phyloP scores from a whole-genome alignment of 139 green algal genomes.

The Volvox reticuliferus region DNA sequence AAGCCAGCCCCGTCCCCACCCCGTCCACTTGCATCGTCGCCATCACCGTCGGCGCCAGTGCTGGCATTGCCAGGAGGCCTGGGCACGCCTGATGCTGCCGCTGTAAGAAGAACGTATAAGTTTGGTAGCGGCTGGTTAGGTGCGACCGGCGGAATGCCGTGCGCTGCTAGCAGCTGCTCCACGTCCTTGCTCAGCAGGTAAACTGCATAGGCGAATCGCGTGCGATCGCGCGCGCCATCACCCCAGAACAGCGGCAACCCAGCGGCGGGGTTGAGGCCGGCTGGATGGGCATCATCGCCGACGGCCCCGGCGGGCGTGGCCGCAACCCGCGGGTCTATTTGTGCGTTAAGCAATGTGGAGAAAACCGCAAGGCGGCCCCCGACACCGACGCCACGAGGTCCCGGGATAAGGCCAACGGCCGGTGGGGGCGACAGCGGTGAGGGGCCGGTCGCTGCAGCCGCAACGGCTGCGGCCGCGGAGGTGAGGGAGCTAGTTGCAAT shows the following conservation, averaged over 20 bases:
- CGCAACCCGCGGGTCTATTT: not conserved
- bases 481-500: not conserved
- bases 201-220: slow-evolving; percentile 78
- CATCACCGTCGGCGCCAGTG: not conserved
- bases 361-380: slow-evolving; percentile 36
- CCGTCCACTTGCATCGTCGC: not conserved
- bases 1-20: not conserved
- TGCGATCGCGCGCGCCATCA: slow-evolving; percentile 66
- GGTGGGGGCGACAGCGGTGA: slow-evolving; percentile 3
- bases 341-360: slow-evolving; percentile 21
- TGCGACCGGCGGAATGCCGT: slow-evolving; percentile 70
- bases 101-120: slow-evolving; percentile 69
- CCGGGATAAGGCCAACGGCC: slow-evolving; percentile 30
- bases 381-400: slow-evolving; percentile 22
- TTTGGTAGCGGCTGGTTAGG: slow-evolving; percentile 74
- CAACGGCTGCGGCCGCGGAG: slow-evolving; percentile 18
- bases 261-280: not conserved
- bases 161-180: slow-evolving; percentile 76
- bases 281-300: slow-evolving; percentile 34
- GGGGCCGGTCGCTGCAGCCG: not conserved
- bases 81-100: slow-evolving; percentile 63
- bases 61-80: not conserved
- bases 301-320: slow-evolving; percentile 23
- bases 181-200: slow-evolving; percentile 85
- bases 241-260: slow-evolving; percentile 75